Percentiles rank a stretch among this genome's conserved stretches.
Evolutionary conservation across 163 green algal genomes (phyloP).

Genomic region (Scenedesmus sp.): DNA sequence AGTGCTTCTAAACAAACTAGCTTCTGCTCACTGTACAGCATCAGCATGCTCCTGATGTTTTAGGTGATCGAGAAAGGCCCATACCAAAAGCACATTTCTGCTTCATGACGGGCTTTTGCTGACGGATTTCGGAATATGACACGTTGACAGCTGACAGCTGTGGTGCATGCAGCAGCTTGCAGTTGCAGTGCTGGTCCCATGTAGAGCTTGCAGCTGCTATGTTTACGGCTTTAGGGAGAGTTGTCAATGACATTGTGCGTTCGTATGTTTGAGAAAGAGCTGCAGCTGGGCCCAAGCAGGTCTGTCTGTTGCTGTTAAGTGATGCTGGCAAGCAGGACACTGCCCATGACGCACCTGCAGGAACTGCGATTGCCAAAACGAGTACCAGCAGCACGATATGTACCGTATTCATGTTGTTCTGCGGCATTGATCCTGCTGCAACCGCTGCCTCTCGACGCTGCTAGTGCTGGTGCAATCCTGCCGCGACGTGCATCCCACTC

Average conservation of each 20-base stretch:
- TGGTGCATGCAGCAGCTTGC: neutral
- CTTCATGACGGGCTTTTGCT: no score
- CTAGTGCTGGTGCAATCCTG: neutral
- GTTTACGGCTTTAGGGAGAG: no score
- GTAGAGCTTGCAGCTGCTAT: no score
- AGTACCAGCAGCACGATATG: neutral
- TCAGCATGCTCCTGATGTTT: neutral
- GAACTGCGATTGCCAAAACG: neutral
- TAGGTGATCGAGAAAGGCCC: no score
- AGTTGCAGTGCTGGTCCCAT: no score
- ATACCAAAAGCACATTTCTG: no score
- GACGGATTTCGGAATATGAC: no score
- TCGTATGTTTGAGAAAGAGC: no score
- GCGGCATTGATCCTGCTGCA: neutral
- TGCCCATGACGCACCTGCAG: neutral
- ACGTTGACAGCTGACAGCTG: no score
- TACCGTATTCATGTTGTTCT: neutral
- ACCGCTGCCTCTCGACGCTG: neutral
- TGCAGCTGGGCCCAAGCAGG: no score
- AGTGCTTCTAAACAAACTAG: neutral
- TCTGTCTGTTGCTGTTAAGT: no score
- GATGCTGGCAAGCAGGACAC: neutral
- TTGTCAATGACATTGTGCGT: no score
- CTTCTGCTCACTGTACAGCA: neutral
- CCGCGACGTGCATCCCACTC: neutral